Evolutionary conservation across 139 green algal species (phyloP).

Genomic region (Zygnema circumcarinatum): DNA sequence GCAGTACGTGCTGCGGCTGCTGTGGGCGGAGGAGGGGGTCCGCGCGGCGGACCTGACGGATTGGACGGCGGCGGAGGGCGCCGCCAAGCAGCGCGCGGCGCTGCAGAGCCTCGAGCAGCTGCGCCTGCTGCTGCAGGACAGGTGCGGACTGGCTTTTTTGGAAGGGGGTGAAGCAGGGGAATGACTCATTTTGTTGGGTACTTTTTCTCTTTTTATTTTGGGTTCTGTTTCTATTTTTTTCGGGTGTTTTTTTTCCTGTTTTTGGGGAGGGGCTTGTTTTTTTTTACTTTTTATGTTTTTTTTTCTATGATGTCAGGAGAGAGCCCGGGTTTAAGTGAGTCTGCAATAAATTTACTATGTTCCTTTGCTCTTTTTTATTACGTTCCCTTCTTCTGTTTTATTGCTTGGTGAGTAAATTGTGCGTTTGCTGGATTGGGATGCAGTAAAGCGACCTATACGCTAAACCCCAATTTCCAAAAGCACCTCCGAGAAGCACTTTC

Average conservation of each 20-base stretch:
- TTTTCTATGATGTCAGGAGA: not conserved
- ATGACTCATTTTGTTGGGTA: not conserved
- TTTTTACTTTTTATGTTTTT: not conserved
- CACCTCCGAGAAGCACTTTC: constrained; percentile 26
- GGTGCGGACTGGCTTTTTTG: not conserved
- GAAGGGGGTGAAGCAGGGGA: not conserved
- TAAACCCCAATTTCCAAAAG: constrained; percentile 41
- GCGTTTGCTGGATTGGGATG: not conserved
- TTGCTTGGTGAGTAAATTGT: not conserved
- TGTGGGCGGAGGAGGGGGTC: constrained; percentile 19
- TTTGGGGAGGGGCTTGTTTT: not conserved
- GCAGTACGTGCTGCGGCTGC: constrained; percentile 60
- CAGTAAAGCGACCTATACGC: constrained; percentile 27
- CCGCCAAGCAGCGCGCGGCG: constrained; percentile 38
- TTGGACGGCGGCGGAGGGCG: constrained; percentile 33
- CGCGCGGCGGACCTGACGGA: not conserved
- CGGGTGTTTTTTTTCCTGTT: not conserved
- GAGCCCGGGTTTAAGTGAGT: not conserved
- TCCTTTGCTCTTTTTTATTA: not conserved
- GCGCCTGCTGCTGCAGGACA: constrained; percentile 50
- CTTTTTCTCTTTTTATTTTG: not conserved
- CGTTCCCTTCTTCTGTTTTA: not conserved
- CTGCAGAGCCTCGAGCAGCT: constrained; percentile 50
- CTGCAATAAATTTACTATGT: not conserved
- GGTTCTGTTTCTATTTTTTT: not conserved